Evolutionary conservation across 2,329 filamentous ascomycete species (phyloP), one percentile per base, ranked within the genome.

Genomic region (Polytolypa hystricis): DNA sequence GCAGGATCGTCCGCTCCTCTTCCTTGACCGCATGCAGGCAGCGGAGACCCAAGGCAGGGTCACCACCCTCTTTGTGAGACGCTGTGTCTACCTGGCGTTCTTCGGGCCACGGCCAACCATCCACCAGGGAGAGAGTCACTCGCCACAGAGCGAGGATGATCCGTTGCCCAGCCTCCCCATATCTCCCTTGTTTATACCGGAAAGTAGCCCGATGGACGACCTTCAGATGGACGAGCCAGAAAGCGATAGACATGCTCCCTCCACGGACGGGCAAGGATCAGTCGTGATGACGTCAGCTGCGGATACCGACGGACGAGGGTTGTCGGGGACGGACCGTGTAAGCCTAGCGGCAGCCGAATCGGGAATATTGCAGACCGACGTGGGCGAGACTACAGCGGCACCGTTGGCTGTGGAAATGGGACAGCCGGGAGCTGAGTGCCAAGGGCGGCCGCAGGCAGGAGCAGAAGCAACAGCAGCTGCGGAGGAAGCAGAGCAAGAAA

Each of bases 71-170:
- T 51, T 49, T 37, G 41, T 52, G 15, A 30, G 46, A 10, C 35
- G 38, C 18, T 51, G 44, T 44, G 40, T 52, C 18, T 51, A 51
- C 43, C 45, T 49, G 17, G 38, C 45, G 21, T 50, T 51, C 30
- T 49, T 53, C 33, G 42, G 44, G 30, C 27, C 15, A 16, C 21
- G 10, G 12, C 18, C 33, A 35, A 14, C 17, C 10, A 20, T 33
- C 10, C 10, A 9, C 14, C 30, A 33, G 30, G 18, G 14, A 33
- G 8, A 30, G 7, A n/a, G 15, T 14, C 14, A 30, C 14, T 8
- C 14, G 14, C 14, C n/a, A 25, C 21, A 7, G 7, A 25, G 21
- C 14, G 14, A 8, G 7, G 14, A 16, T 30, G 14, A 16, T 14
- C 15, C 14, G 8, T 7, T 12, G 15, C 11, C 11, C 14, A 16